Evolutionary conservation across 2,329 filamentous ascomycete genomes (phyloP).

Genomic region (Arachnomyces sp.): DNA sequence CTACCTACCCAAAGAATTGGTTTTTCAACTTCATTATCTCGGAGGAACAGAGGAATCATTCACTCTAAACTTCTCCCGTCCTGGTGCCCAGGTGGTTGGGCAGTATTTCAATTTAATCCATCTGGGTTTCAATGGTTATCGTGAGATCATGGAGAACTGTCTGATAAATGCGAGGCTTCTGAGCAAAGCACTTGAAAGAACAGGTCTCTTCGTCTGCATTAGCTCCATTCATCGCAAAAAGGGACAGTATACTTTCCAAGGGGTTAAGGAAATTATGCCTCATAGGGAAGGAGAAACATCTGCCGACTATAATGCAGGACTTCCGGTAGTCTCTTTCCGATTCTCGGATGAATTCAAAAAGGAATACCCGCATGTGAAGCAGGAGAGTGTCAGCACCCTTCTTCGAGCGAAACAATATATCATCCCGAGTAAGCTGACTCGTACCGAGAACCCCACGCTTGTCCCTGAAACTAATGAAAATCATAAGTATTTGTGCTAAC

Average conservation of each 20-base stretch:
- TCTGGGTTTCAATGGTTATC: constrained; percentile 60
- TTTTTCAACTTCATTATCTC: constrained; percentile 65
- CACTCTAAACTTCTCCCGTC: constrained; percentile 65
- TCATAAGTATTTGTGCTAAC: not conserved
- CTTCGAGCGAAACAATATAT: constrained; percentile 63
- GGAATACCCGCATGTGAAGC: constrained; percentile 56
- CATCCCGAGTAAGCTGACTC: constrained; percentile 48
- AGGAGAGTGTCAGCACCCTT: constrained; percentile 56
- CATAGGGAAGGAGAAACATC: constrained; percentile 44
- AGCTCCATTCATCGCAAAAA: constrained; percentile 59
- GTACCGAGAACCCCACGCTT: not conserved
- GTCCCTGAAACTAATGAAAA: no score
- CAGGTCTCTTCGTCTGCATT: constrained; percentile 58
- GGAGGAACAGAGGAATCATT: constrained; percentile 65
- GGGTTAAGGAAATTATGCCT: constrained; percentile 35
- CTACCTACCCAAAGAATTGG: constrained; percentile 58
- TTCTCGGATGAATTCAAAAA: constrained; percentile 55
- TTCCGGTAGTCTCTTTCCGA: constrained; percentile 62
- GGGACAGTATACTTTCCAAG: constrained; percentile 36
- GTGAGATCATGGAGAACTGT: constrained; percentile 56
- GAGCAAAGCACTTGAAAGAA: constrained; percentile 56
- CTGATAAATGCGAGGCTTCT: constrained; percentile 58
- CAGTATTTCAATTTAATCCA: constrained; percentile 70
- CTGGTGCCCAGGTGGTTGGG: constrained; percentile 60
- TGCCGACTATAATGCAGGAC: constrained; percentile 55